A percentile compares a stretch with the other conserved stretches of the same genome.
phyloP scores from a whole-genome alignment of 257 asterid genomes.

The Eustoma russellianum region DNA sequence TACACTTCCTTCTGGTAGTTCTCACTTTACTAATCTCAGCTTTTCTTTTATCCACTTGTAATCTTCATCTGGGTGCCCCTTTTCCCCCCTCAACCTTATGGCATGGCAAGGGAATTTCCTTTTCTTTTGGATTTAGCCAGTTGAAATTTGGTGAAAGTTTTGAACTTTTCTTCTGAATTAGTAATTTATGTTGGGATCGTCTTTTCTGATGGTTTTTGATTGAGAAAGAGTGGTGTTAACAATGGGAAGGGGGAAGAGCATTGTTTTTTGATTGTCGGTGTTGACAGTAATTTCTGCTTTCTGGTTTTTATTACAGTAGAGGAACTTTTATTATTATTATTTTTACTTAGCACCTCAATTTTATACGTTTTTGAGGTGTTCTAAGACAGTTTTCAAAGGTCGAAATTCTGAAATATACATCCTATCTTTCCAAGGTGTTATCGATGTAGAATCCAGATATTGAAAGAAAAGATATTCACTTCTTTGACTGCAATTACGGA shows the following conservation, averaged over 20 bases:
- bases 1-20: constrained; percentile 92
- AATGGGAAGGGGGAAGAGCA: constrained; percentile 1
- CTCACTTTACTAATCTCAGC: neutral
- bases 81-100: neutral
- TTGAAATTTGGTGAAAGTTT: neutral
- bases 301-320: neutral
- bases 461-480: no score
- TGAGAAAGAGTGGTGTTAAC: neutral
- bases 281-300: neutral
- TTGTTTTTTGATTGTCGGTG: constrained; percentile 10
- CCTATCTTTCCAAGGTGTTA: no score
- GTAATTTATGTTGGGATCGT: neutral
- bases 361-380: constrained; percentile 17
- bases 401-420: neutral
- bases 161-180: neutral
- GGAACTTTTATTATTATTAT: no score
- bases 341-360: constrained; percentile 17
- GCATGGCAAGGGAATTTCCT: neutral
- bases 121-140: neutral
- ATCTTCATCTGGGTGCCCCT: neutral
- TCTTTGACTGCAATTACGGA: no score
- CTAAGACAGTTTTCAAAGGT: neutral
- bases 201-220: no score
- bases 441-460: no score
- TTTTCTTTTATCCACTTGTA: neutral